Evolutionary conservation across 495 filamentous ascomycete genomes (phyloP), one percentile per base, ranked within the genome.

Genomic region (Aspergillus sparsus): DNA sequence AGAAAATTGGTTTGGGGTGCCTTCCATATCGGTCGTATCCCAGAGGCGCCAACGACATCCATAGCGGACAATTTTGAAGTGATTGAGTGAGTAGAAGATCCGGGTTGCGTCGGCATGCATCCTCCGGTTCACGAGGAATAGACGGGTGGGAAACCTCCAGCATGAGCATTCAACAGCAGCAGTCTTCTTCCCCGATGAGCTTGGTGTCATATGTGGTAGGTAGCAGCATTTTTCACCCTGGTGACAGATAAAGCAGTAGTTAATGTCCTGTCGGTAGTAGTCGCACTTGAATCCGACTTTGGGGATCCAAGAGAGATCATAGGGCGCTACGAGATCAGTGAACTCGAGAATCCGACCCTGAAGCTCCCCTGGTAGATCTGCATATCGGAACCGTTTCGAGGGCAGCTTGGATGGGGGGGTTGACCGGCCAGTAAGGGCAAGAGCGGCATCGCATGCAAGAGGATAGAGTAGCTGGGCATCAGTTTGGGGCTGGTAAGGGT

Each of bases 301-400:
- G 21, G 21, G 32, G 21, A 15, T 34, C 49, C 49, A 51, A 31
- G 49, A 11, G 49, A 51, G 49, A 15, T 51, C 49, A 15, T 32
- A 51, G 9, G 49, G 49, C 11, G 49, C 49, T 11, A 51, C 49
- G 12, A 51, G 49, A 32, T 51, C 49, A 7, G 49, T 51, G 21
- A 51, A 34, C 49, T 51, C 49, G 7, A 51, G 49, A 15, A 51
- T 34, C 13, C 49, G 49, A 11, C 34, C 49, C 15, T 15, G 49
- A 10, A 51, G 32, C 12, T 51, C 49, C 18, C 49, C 10, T 13
- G 32, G 49, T 4, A 51, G 21, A n/a, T 51, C 12, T 11, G 0
- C 21, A 7, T 10, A 51, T 16, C 10, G 32, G 11, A 51, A 31
- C 21, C 8, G 9, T 3, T 8, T 33, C 12, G 15, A 9, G 27